phyloP scores from a whole-genome alignment of 2,329 filamentous ascomycete species.

The Colletotrichum neosansevieriae region DNA sequence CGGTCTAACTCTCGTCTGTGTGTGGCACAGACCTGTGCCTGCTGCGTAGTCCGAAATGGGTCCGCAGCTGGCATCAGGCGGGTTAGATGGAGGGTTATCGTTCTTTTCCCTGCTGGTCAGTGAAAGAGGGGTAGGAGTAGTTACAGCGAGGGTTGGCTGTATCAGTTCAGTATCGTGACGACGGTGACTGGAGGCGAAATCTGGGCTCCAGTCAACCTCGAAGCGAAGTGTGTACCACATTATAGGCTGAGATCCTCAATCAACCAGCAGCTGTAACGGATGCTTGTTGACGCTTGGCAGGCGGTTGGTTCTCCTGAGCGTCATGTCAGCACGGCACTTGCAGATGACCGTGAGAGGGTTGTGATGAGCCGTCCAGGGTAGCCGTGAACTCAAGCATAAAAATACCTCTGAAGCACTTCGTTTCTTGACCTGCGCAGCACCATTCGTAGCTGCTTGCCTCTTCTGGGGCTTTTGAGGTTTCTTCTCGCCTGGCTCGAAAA shows the following conservation, averaged over 20 bases:
- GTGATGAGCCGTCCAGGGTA: slow-evolving; percentile 10
- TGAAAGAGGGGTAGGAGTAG: slow-evolving; percentile 5
- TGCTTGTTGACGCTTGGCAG: slow-evolving; percentile 55
- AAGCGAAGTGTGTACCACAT: background rate
- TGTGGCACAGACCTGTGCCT: too few species aligned
- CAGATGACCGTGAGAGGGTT: slow-evolving; percentile 53
- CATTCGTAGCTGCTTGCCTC: slow-evolving; percentile 50
- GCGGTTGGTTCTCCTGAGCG: slow-evolving; percentile 52
- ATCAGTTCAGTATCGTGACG: background rate
- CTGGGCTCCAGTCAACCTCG: background rate
- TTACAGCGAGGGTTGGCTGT: slow-evolving; percentile 6
- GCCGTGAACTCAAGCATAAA: slow-evolving; percentile 11
- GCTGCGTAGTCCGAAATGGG: background rate
- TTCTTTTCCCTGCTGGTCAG: slow-evolving; percentile 26
- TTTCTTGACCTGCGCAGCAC: slow-evolving; percentile 58
- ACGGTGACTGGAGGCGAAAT: background rate
- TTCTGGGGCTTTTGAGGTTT: slow-evolving; percentile 69
- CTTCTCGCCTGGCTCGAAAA: slow-evolving; percentile 84
- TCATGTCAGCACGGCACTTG: slow-evolving; percentile 50
- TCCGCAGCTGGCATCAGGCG: background rate
- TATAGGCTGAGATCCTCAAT: slow-evolving; percentile 11
- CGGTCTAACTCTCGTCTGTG: background rate
- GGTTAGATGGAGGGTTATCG: background rate
- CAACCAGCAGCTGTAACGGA: slow-evolving; percentile 56
- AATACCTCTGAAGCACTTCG: slow-evolving; percentile 61